Evolutionary conservation across 176 grass and related monocot species (phyloP).

Genomic region (Lolium perenne): DNA sequence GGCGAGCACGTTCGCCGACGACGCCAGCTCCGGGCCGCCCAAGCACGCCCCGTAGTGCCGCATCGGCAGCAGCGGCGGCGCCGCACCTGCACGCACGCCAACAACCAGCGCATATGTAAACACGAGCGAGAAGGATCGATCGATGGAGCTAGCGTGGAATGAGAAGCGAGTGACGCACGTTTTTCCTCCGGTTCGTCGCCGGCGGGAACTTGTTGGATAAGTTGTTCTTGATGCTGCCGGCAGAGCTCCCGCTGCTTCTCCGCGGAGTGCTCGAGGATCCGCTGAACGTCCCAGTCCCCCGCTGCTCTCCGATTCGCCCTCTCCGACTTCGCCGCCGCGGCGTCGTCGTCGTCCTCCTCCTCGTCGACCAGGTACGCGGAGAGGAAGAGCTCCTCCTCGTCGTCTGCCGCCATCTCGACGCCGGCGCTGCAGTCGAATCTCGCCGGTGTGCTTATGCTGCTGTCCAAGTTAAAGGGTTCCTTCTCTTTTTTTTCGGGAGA

Average conservation of each 20-base stretch:
- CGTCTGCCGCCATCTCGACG: not conserved
- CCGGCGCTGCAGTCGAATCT: not conserved
- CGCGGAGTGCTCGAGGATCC: not conserved
- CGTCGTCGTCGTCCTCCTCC: not conserved
- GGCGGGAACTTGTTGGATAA: not conserved
- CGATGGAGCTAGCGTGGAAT: too few species aligned
- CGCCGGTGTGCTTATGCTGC: too few species aligned
- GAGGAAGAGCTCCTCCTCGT: not conserved
- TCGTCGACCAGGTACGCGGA: not conserved
- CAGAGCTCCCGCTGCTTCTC: not conserved
- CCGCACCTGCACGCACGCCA: too few species aligned
- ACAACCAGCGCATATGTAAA: too few species aligned
- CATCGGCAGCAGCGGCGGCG: not conserved
- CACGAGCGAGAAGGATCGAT: too few species aligned
- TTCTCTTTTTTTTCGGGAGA: too few species aligned
- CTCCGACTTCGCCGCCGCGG: not conserved
- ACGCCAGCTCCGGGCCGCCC: not conserved
- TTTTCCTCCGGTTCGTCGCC: too few species aligned
- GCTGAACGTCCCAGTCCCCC: not conserved
- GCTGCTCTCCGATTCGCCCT: not conserved
- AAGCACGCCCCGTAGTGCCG: not conserved
- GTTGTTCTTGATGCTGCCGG: not conserved
- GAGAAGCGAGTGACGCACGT: too few species aligned
- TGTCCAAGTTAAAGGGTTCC: too few species aligned
- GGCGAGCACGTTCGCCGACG: not conserved